Conservation (phyloP, 768 basidiomycete species). For the Rhizopogon rudus region DNA sequence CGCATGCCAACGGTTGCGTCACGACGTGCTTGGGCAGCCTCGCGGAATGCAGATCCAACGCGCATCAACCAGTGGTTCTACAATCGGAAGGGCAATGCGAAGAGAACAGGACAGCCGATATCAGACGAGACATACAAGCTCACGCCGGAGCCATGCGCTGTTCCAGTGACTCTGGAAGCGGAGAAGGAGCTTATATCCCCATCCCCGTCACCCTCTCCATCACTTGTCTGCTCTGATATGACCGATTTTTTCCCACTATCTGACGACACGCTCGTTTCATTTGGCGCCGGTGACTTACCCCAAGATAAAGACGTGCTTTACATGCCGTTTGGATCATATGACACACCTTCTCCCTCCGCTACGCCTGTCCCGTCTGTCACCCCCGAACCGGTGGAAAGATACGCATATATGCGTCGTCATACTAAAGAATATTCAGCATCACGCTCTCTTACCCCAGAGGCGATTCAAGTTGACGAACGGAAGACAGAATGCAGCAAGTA, state of each 20-base stretch:
- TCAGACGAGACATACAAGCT: constrained; percentile 18
- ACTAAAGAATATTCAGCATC: neutral
- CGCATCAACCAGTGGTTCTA: constrained; percentile 22
- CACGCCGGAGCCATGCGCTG: constrained; percentile 2
- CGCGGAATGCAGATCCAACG: constrained; percentile 13
- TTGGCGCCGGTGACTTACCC: neutral
- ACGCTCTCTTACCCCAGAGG: neutral
- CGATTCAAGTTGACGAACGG: neutral
- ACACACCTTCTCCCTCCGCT: neutral
- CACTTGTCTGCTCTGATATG: constrained; percentile 1
- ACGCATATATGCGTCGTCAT: neutral
- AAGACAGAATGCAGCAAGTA: neutral
- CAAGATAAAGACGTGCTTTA: neutral
- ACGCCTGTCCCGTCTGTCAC: neutral
- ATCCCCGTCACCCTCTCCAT: neutral
- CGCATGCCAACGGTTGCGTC: constrained; percentile 24
- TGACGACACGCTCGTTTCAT: constrained; percentile 19
- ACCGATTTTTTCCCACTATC: constrained; percentile 9
- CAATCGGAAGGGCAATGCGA: constrained; percentile 20
- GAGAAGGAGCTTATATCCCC: constrained; percentile 3
- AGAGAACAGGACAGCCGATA: constrained; percentile 16
- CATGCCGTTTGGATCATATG: neutral
- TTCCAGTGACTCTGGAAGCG: constrained; percentile 2
- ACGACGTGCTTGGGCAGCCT: constrained; percentile 21
- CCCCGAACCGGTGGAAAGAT: neutral